Evolutionary conservation across 2,329 filamentous ascomycete species (phyloP).

Genomic region (Lachnellula arida): DNA sequence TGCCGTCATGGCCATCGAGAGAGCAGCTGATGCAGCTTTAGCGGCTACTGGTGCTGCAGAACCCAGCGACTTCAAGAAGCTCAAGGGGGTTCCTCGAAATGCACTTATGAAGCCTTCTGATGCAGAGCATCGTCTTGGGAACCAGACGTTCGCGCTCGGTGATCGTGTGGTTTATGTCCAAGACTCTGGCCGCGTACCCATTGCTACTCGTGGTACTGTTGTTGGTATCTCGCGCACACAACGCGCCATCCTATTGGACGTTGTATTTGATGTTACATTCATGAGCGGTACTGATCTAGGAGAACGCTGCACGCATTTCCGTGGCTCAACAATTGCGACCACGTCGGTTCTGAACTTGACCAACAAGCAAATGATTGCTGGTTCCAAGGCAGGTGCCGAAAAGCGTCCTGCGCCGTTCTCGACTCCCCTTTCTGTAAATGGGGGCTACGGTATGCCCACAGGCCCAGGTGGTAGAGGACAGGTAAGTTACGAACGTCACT

Average conservation of each 20-base stretch:
- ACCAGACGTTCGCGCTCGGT: conserved; percentile 77
- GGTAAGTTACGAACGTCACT: background rate
- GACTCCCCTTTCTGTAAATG: conserved; percentile 47
- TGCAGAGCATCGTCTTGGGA: conserved; percentile 85
- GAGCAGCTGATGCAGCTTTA: conserved; percentile 62
- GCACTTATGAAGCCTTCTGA: conserved; percentile 91
- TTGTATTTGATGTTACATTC: conserved; percentile 91
- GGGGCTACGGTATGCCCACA: conserved; percentile 51
- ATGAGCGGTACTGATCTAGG: conserved; percentile 95
- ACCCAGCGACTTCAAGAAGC: conserved; percentile 53
- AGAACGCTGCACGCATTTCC: conserved; percentile 86
- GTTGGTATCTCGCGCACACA: conserved; percentile 87
- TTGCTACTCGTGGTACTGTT: conserved; percentile 88
- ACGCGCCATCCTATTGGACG: conserved; percentile 76
- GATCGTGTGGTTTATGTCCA: conserved; percentile 92
- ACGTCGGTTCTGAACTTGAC: conserved; percentile 87
- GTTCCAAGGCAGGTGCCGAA: conserved; percentile 53
- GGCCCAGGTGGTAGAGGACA: conserved; percentile 55
- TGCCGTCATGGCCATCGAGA: conserved; percentile 75
- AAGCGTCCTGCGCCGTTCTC: conserved; percentile 45
- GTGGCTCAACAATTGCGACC: conserved; percentile 83
- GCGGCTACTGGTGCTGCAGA: conserved; percentile 44
- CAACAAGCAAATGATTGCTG: conserved; percentile 72
- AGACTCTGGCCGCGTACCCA: conserved; percentile 89
- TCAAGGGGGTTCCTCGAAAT: conserved; percentile 77